Base-by-base conservation (phyloP, 768 basidiomycete species). In the Lenzites betulinus region DNA sequence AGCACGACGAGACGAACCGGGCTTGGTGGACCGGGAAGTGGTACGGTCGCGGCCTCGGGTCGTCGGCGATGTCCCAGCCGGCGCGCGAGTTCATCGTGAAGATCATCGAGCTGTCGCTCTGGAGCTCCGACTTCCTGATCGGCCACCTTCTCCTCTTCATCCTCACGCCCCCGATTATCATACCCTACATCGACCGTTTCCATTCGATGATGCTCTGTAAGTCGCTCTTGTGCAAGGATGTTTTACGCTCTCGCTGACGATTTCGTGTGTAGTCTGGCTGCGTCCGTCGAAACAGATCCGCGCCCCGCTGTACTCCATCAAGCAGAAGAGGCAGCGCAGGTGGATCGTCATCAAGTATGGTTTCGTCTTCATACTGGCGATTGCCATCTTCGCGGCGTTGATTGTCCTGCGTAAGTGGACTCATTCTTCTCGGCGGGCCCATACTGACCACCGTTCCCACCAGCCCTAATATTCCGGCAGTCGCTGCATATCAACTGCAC, bases 11-110 rank as follows among this genome's bases (percentile, higher is more conserved):
- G 76, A 95, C 93, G 36, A 98, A 98, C 77, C 83, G 93, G 26
- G 95, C 95, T 7, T 99, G 96, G 96, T 99, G 97, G 97, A 96
- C 95, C 33, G 95, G 95, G 48, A 81, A 88, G 71, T 98, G 97
- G 97, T 96, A 95, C 73, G 95, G 95, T 43, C 88, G 95, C 51
- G 94, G 94, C 4, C 83, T 99, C 25, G 95, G 96, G 43, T 70
- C 84, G 5, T 89, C 93, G 72, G 94, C 89, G 43, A 92, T 96
- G 86, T 95, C 93, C n/a, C 97, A 98, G 72, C 96, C 96, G 52
- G 93, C 91, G 28, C 90, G 97, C 71, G 97, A 98, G 79, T 98
- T 93, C 68, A 77, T 98, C 64, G 96, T 98, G 78, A 99, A 99
- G 82, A 91, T 95, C 63, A 93, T 98, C 67, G 97, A 98, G 76